Conservation (phyloP, 2,329 filamentous ascomycete species). For the Gnomoniopsis sp. region DNA sequence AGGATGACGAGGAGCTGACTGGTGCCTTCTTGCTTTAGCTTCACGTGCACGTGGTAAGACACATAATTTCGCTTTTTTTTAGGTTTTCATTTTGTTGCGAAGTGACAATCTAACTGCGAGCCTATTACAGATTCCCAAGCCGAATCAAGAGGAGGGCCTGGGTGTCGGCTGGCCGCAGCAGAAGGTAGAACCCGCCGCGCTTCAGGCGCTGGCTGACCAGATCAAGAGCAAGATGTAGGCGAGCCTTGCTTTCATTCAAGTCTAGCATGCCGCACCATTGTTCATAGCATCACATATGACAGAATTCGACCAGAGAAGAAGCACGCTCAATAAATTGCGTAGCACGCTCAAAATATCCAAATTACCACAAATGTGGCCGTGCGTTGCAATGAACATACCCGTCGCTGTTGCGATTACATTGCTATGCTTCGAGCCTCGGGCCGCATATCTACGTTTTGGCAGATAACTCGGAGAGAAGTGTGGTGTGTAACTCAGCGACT, state of each 20-base stretch:
- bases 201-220: conserved; percentile 77
- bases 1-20: not conserved
- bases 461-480: not conserved
- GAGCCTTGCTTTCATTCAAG: not conserved
- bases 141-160: conserved; percentile 76
- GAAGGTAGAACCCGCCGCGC: conserved; percentile 72
- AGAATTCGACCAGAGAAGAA: not conserved
- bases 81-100: not conserved
- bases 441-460: conserved; percentile 8
- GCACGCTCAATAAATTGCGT: not conserved
- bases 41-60: conserved; percentile 84
- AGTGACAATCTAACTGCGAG: not conserved
- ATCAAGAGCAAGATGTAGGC: conserved; percentile 82
- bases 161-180: conserved; percentile 76
- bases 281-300: not conserved
- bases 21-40: conserved; percentile 48
- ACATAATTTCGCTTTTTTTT: not conserved
- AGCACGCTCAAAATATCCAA: too few relatives aligned
- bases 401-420: not conserved
- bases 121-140: conserved; percentile 77
- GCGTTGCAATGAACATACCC: not conserved
- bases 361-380: not conserved
- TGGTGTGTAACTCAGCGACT: not conserved
- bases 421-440: not conserved
- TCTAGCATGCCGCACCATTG: not conserved